These are phyloP conservation scores for Nakazawaea siamensis DNA, from an alignment of 805 yeast species.

Conservation along the genomic window DNA sequence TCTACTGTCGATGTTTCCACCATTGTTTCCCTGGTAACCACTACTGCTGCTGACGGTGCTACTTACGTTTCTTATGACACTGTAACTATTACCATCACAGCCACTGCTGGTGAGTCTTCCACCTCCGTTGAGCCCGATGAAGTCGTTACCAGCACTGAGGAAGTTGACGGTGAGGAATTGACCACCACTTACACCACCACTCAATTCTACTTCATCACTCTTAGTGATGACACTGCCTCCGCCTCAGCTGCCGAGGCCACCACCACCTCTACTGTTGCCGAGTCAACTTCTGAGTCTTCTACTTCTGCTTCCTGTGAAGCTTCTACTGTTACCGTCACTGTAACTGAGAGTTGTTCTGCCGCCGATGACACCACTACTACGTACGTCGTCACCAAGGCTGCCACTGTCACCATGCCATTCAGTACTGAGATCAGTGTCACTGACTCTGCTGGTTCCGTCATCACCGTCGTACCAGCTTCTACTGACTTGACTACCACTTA, in stretches of 20 bases:
- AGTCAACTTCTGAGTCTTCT: slow-evolving; percentile 1
- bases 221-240: not conserved
- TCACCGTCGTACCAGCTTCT: slow-evolving; percentile 21
- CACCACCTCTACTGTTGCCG: slow-evolving; percentile 5
- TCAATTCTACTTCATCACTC: slow-evolving; percentile 7
- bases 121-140: not conserved
- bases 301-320: slow-evolving; percentile 7
- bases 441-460: slow-evolving; percentile 19
- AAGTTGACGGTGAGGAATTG: not conserved
- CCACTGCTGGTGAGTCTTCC: slow-evolving; percentile 3
- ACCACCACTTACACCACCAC: slow-evolving; percentile 12
- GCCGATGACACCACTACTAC: slow-evolving; percentile 14
- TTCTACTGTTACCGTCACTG: slow-evolving; percentile 19
- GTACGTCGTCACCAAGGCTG: slow-evolving; percentile 14
- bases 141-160: not conserved
- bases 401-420: slow-evolving; percentile 21
- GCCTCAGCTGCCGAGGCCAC: slow-evolving; percentile 7
- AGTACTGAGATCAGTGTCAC: slow-evolving; percentile 24
- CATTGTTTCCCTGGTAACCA: slow-evolving; percentile 6
- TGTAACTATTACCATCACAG: slow-evolving; percentile 9
- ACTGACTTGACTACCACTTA: slow-evolving; percentile 19
- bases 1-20: slow-evolving; percentile 10
- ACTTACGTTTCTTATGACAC: slow-evolving; percentile 11
- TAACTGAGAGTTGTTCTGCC: slow-evolving; percentile 9
- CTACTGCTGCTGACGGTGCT: slow-evolving; percentile 13